Conservation (phyloP, 805 yeast species). For the Cyberlindnera xishuangbannaensis region DNA sequence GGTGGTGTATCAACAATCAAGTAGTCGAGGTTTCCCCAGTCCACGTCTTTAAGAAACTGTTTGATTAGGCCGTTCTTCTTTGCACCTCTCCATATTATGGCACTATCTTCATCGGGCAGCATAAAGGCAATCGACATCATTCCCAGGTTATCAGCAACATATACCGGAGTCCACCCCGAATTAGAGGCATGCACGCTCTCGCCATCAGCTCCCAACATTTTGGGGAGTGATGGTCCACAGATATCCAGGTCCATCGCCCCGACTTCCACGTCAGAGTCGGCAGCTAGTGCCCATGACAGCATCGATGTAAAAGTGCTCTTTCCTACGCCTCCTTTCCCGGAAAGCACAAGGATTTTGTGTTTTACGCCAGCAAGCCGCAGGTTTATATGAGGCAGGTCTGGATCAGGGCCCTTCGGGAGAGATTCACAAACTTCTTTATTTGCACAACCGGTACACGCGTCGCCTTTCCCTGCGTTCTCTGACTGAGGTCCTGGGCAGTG, state of each 20-base stretch:
- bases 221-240: constrained; percentile 95
- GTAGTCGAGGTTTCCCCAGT: constrained; percentile 89
- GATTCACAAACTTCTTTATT: constrained; percentile 87
- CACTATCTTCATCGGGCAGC: constrained; percentile 90
- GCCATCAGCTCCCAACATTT: constrained; percentile 87
- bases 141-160: constrained; percentile 90
- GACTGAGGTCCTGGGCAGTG: constrained; percentile 99
- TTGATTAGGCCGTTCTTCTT: constrained; percentile 91
- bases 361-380: constrained; percentile 56
- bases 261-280: constrained; percentile 58
- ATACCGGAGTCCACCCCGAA: constrained; percentile 95
- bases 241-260: constrained; percentile 98
- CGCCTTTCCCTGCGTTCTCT: constrained; percentile 87
- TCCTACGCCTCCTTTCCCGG: constrained; percentile 96
- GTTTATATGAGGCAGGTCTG: constrained; percentile 75
- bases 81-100: constrained; percentile 96
- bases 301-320: constrained; percentile 93
- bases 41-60: constrained; percentile 89
- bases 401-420: constrained; percentile 91
- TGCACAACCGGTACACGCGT: constrained; percentile 93
- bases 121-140: constrained; percentile 93
- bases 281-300: constrained; percentile 95
- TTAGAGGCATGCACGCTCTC: constrained; percentile 85
- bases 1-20: constrained; percentile 96
- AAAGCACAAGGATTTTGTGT: constrained; percentile 78